phyloP scores from a whole-genome alignment of 192 early-diverging fungal species.

The Coemansia sp. region DNA sequence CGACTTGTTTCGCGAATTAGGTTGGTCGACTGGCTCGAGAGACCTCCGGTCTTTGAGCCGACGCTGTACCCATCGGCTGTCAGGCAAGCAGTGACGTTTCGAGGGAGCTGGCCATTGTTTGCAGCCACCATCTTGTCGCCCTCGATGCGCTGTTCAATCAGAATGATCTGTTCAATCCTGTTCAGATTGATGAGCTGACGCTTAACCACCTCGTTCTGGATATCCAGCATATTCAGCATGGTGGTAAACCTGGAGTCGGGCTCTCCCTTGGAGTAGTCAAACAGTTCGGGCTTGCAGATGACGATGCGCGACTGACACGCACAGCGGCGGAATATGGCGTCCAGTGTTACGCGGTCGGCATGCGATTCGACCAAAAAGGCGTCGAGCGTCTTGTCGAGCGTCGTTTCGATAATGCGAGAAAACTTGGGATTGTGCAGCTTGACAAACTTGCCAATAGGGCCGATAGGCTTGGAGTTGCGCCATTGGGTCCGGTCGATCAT shows the following conservation, averaged over 20 bases:
- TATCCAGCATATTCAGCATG: conserved; percentile 63
- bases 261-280: conserved; percentile 71
- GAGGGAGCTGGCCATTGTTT: conserved; percentile 61
- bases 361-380: conserved; percentile 73
- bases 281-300: conserved; percentile 65
- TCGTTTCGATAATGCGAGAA: conserved; percentile 64
- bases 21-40: conserved; percentile 47
- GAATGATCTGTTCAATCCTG: conserved; percentile 69
- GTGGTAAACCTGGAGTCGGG: conserved; percentile 64
- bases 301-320: conserved; percentile 61
- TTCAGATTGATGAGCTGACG: conserved; percentile 71
- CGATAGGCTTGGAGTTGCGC: conserved; percentile 60
- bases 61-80: conserved; percentile 65
- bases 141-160: conserved; percentile 58
- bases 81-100: conserved; percentile 65
- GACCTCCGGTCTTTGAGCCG: conserved; percentile 57
- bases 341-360: conserved; percentile 61
- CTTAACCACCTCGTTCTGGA: conserved; percentile 72
- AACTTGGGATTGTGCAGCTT: conserved; percentile 63
- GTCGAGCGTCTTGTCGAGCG: conserved; percentile 63
- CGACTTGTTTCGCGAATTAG: conserved; percentile 50
- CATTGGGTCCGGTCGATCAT: conserved; percentile 57
- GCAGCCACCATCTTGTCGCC: conserved; percentile 54
- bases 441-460: conserved; percentile 71
- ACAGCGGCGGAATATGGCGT: conserved; percentile 57